Percentiles rank a stretch among this genome's conserved stretches.
phyloP scores from a whole-genome alignment of 306 rosid genomes.

The Ormosia emarginata region DNA sequence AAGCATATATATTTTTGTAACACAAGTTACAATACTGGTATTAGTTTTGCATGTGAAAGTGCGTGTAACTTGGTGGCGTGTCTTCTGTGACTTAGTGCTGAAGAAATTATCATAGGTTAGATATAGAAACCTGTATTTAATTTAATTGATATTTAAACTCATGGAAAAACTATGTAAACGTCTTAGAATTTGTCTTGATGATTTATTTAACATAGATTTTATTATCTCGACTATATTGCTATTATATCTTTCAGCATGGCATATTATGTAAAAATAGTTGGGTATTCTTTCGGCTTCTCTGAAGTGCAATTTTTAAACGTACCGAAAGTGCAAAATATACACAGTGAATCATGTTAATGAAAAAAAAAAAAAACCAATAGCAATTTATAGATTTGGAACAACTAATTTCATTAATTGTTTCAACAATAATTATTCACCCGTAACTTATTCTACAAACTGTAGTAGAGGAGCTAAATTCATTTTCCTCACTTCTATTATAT shows the following conservation, averaged over 20 bases:
- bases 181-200: not conserved
- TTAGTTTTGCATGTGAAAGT: constrained; percentile 7
- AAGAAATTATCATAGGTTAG: not conserved
- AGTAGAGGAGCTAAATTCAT: too few species aligned
- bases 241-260: not conserved
- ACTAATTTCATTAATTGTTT: too few species aligned
- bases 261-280: too few species aligned
- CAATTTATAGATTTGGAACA: too few species aligned
- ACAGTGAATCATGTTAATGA: too few species aligned
- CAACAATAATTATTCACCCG: too few species aligned
- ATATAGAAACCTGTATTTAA: not conserved
- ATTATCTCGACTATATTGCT: not conserved
- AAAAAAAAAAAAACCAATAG: too few species aligned
- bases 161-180: not conserved
- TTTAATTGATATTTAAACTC: not conserved
- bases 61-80: not conserved
- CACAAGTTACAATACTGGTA: not conserved
- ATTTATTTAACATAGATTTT: constrained; percentile 2
- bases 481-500: too few species aligned
- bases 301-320: not conserved
- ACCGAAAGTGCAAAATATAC: too few species aligned
- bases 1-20: constrained; percentile 64
- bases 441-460: too few species aligned
- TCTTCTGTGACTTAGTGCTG: not conserved
- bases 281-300: not conserved